Evolutionary conservation across 495 filamentous ascomycete species (phyloP), one percentile per base, ranked within the genome.

Genomic region (Trichocladium antarcticum): DNA sequence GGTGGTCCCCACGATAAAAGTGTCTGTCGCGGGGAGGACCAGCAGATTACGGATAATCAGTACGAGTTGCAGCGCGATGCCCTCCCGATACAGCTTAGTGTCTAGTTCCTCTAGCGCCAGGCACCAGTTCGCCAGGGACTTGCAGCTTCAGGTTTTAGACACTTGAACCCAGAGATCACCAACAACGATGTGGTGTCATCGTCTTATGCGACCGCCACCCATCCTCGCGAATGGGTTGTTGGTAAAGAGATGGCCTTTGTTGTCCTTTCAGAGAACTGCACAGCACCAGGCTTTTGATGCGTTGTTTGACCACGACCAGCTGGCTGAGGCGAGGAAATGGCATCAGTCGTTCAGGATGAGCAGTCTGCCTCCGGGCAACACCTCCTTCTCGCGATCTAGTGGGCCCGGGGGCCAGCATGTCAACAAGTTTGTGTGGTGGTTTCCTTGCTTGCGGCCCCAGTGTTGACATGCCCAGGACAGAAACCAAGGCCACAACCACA

Each of bases 321-420:
- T 93, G 29, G 71, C 69, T 11, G 77, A 78, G 53, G 87, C 88
- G 14, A 75, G 89, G 44, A 71, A 74, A 60, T 98, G 92, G 90
- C 77, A 83, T 29, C 63, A 71, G 29, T 71, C 71, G 9, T 83
- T 95, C 58, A 69, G 76, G 45, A 59, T 73, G 16, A 72, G 72
- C 16, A 73, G 70, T 10, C 75, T 96, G 32, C 87, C 87, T 28
- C 78, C 71, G 45, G 78, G 82, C 45, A 76, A 80, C 43, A 67
- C 90, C 19, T 78, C 73, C 6, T 96, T 83, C 63, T 86, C 85
- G 51, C 76, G 88, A 20, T 89, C 90, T n/a, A 87, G 86, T 47
- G 92, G 92, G 0, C 85, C 90, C 9, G 92, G 92, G 16, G 92
- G 92, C 6, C 92, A 98, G 60, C 90, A 96, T 68, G 87, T 92